Percentiles rank a stretch among this genome's conserved stretches.
These are phyloP conservation scores for Scedosporium boydii DNA, from an alignment of 2,329 filamentous ascomycete species.

Conservation along the genomic window DNA sequence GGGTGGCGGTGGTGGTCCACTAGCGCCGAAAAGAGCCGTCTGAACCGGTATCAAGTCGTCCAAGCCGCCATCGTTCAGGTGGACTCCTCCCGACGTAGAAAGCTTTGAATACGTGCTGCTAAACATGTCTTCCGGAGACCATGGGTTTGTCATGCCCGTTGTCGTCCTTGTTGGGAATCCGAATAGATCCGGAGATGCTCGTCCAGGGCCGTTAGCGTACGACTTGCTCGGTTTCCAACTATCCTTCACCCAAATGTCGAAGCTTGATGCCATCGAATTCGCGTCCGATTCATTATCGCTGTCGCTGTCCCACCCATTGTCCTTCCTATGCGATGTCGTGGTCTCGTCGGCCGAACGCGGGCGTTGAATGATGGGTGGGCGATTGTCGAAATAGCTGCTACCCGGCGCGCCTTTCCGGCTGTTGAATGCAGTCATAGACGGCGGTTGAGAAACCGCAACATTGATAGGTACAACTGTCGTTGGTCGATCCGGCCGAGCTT, in stretches of 20 bases:
- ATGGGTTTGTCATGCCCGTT: constrained; percentile 22
- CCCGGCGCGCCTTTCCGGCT: constrained; percentile 17
- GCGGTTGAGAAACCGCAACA: constrained; percentile 13
- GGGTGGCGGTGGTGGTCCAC: constrained; percentile 36
- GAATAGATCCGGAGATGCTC: constrained; percentile 43
- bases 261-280: constrained; percentile 36
- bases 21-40: constrained; percentile 21
- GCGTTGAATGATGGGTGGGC: constrained; percentile 23
- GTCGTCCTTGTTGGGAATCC: constrained; percentile 33
- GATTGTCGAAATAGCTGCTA: constrained; percentile 18
- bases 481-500: not conserved
- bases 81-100: constrained; percentile 12
- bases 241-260: constrained; percentile 50
- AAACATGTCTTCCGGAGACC: constrained; percentile 38
- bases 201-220: constrained; percentile 16
- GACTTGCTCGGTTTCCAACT: constrained; percentile 30
- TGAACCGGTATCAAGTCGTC: constrained; percentile 12
- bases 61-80: constrained; percentile 19
- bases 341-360: constrained; percentile 39
- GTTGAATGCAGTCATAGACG: constrained; percentile 22
- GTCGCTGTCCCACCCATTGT: constrained; percentile 34
- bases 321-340: constrained; percentile 28
- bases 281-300: constrained; percentile 32
- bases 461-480: not conserved
- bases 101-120: not conserved